Conservation (phyloP, 1,284 basidiomycete species). For the Bondarzewia mesenterica region DNA sequence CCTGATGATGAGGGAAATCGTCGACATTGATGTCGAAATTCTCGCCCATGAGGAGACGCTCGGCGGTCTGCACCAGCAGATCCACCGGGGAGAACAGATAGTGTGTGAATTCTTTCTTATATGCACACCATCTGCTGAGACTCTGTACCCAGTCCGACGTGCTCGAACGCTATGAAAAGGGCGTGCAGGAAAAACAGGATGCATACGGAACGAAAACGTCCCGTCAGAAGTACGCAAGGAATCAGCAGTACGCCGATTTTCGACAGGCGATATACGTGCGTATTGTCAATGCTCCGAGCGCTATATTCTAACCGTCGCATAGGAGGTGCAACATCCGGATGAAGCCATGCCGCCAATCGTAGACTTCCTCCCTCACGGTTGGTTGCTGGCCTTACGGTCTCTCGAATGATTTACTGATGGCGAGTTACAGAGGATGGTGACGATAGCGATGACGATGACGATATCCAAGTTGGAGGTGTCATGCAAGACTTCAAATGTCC, state of each 20-base stretch:
- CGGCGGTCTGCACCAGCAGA: slow-evolving; percentile 43
- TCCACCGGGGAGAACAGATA: slow-evolving; percentile 46
- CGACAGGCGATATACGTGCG: slow-evolving; percentile 62
- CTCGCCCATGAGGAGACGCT: slow-evolving; percentile 45
- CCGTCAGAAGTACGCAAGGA: slow-evolving; percentile 67
- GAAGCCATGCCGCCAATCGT: slow-evolving; percentile 70
- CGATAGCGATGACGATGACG: slow-evolving; percentile 69
- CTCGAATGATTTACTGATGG: slow-evolving; percentile 2
- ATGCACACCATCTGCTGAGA: no score
- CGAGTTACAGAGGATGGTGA: slow-evolving; percentile 57
- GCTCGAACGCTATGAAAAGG: slow-evolving; percentile 36
- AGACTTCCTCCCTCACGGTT: slow-evolving; percentile 64
- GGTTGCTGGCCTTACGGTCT: slow-evolving; percentile 10
- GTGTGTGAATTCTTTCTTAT: slow-evolving; percentile 35
- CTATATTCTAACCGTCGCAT: not conserved
- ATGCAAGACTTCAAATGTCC: slow-evolving; percentile 80
- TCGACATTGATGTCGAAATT: slow-evolving; percentile 60
- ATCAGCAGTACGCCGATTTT: slow-evolving; percentile 56
- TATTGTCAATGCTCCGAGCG: not conserved
- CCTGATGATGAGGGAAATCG: slow-evolving; percentile 50
- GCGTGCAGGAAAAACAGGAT: slow-evolving; percentile 31
- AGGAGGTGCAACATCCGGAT: slow-evolving; percentile 66
- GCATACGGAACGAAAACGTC: slow-evolving; percentile 53
- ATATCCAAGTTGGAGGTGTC: slow-evolving; percentile 74
- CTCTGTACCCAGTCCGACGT: slow-evolving; percentile 36